Evolutionary conservation across 2,329 filamentous ascomycete genomes (phyloP).

Genomic region (Monilinia fructigena): DNA sequence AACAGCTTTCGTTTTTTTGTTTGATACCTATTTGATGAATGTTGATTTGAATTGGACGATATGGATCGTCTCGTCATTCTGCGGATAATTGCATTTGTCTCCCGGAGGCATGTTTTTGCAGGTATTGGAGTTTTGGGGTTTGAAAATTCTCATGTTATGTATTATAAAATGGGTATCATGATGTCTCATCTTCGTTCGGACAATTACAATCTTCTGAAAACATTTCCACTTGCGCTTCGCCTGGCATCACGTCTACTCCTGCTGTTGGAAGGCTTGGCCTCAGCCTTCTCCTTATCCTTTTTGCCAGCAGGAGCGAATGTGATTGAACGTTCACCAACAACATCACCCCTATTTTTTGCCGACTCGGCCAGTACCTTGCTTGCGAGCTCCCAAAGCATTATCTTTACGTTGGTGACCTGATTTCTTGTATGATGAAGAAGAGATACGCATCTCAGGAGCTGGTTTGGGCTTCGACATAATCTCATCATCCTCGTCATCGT

Average conservation of each 20-base stretch:
- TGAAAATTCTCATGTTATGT: slow-evolving; percentile 15
- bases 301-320: slow-evolving; percentile 67
- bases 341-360: slow-evolving; percentile 49
- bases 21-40: slow-evolving; percentile 11
- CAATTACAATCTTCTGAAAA: slow-evolving; percentile 63
- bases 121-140: slow-evolving; percentile 1
- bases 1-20: slow-evolving; percentile 16
- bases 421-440: slow-evolving; percentile 63
- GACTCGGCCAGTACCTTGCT: slow-evolving; percentile 50
- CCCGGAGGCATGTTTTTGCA: slow-evolving; percentile 6
- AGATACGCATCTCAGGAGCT: slow-evolving; percentile 60
- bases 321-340: slow-evolving; percentile 64
- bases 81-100: slow-evolving; percentile 5
- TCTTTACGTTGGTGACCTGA: slow-evolving; percentile 54
- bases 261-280: slow-evolving; percentile 24
- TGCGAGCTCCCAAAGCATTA: slow-evolving; percentile 55
- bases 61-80: not conserved
- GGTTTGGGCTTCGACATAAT: slow-evolving; percentile 38
- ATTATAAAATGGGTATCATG: slow-evolving; percentile 23
- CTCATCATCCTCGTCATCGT: slow-evolving; percentile 48
- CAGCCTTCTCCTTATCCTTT: slow-evolving; percentile 46
- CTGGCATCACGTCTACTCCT: slow-evolving; percentile 45
- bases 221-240: slow-evolving; percentile 74
- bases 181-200: slow-evolving; percentile 19
- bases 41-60: slow-evolving; percentile 8